Evolutionary conservation across 352 stramenopile genomes (phyloP).

Genomic region (Plasmopara halstedii): DNA sequence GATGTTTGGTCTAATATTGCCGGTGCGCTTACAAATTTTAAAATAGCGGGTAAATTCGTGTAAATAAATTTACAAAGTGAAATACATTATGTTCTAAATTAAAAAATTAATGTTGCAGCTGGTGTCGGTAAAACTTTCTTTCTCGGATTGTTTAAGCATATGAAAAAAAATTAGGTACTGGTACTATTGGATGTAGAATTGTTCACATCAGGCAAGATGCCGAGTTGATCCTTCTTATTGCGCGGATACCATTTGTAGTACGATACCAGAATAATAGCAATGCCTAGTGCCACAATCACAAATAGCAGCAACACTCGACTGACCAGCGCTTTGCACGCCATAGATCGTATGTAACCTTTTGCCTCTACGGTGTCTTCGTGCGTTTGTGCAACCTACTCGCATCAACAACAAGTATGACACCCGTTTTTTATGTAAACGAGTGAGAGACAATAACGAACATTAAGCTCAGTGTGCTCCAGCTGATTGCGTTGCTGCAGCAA

Average conservation of each 20-base stretch:
- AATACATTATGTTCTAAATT: not conserved
- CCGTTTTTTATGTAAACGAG: not conserved
- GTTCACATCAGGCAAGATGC: slow-evolving; percentile 33
- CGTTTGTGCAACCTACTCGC: slow-evolving; percentile 42
- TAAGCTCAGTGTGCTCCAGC: slow-evolving; percentile 48
- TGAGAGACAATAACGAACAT: slow-evolving; percentile 25
- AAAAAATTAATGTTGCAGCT: too few relatives aligned
- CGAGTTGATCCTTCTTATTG: slow-evolving; percentile 62
- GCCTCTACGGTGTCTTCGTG: slow-evolving; percentile 60
- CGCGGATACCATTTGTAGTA: slow-evolving; percentile 77
- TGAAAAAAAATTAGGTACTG: not conserved
- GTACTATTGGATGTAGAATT: slow-evolving; percentile 11
- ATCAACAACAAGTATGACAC: not conserved
- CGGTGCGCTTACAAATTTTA: not conserved
- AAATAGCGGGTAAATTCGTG: not conserved
- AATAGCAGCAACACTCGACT: slow-evolving; percentile 53
- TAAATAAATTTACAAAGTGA: not conserved
- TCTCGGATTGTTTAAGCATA: not conserved
- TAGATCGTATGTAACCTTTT: slow-evolving; percentile 38
- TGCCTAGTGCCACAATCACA: slow-evolving; percentile 47
- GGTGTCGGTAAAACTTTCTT: too few relatives aligned
- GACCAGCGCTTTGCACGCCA: slow-evolving; percentile 52
- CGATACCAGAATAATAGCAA: slow-evolving; percentile 53
- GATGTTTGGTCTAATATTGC: slow-evolving; percentile 44
- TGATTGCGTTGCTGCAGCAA: slow-evolving; percentile 61